phyloP scores from a whole-genome alignment of 805 yeast species.

The Saccharomyces mikatae region DNA sequence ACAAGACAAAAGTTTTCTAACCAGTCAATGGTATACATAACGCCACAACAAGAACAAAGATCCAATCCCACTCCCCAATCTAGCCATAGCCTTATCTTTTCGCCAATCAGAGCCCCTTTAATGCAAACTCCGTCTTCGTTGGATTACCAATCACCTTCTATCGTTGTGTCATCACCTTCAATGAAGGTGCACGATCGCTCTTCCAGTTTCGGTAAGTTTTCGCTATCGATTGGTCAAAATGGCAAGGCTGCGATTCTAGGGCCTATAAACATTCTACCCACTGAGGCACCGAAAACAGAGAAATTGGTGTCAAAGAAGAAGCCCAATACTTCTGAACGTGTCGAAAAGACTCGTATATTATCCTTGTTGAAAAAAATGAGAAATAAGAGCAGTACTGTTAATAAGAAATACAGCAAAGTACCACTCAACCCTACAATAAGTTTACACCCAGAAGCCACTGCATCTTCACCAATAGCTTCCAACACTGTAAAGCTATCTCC shows the following conservation, averaged over 20 bases:
- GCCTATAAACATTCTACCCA: slow-evolving; percentile 3
- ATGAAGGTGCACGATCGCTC: background rate
- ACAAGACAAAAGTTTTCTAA: background rate
- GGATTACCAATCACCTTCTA: background rate
- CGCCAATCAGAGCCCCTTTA: slow-evolving; percentile 5
- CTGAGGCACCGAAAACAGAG: background rate
- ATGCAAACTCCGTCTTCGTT: slow-evolving; percentile 13
- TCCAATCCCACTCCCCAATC: slow-evolving; percentile 5
- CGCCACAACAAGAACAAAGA: background rate
- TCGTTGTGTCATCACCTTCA: background rate
- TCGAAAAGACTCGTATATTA: slow-evolving; percentile 23
- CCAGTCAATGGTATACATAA: background rate
- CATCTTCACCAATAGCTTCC: background rate
- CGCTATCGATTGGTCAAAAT: slow-evolving; percentile 24
- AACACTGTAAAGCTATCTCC: background rate
- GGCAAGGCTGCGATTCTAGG: slow-evolving; percentile 30
- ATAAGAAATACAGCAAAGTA: background rate
- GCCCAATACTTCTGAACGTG: slow-evolving; percentile 1
- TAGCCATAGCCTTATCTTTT: slow-evolving; percentile 6
- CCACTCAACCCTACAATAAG: background rate
- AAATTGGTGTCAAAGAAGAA: background rate
- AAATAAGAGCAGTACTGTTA: slow-evolving; percentile 6
- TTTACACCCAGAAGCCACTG: background rate
- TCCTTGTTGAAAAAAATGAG: slow-evolving; percentile 27
- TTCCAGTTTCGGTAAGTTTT: slow-evolving; percentile 15